Evolutionary conservation across 176 grass and related monocot genomes (phyloP).

Genomic region (Urochloa ruziziensis): DNA sequence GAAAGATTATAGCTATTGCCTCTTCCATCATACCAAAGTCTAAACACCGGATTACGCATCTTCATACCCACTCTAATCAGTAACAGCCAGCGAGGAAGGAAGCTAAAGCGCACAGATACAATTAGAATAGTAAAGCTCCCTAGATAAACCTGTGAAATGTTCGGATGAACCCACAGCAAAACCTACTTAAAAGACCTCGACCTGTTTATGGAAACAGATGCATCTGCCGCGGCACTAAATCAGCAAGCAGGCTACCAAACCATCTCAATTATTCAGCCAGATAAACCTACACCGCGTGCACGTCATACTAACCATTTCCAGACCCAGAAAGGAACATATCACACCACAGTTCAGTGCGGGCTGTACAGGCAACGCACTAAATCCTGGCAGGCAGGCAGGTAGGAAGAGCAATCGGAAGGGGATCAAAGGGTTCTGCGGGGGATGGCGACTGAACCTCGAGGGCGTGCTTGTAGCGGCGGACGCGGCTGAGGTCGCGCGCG

Average conservation of each 20-base stretch:
- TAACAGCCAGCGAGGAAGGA: neutral
- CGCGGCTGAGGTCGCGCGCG: constrained; percentile 60
- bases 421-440: neutral
- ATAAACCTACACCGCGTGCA: neutral
- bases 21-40: neutral
- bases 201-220: neutral
- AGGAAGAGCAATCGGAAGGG: neutral
- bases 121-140: neutral
- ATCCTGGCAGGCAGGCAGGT: neutral
- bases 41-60: neutral
- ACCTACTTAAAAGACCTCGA: neutral
- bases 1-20: neutral
- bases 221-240: neutral
- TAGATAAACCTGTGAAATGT: neutral
- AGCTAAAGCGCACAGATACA: neutral
- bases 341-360: neutral
- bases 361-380: neutral
- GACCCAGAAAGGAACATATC: neutral
- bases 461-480: constrained; percentile 74
- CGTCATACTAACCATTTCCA: constrained; percentile 15
- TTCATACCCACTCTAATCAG: neutral
- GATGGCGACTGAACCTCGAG: constrained; percentile 60
- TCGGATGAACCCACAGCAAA: neutral
- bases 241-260: neutral
- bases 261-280: neutral